Conservation (phyloP, 2,329 filamentous ascomycete genomes). For the Meredithiella fracta region DNA sequence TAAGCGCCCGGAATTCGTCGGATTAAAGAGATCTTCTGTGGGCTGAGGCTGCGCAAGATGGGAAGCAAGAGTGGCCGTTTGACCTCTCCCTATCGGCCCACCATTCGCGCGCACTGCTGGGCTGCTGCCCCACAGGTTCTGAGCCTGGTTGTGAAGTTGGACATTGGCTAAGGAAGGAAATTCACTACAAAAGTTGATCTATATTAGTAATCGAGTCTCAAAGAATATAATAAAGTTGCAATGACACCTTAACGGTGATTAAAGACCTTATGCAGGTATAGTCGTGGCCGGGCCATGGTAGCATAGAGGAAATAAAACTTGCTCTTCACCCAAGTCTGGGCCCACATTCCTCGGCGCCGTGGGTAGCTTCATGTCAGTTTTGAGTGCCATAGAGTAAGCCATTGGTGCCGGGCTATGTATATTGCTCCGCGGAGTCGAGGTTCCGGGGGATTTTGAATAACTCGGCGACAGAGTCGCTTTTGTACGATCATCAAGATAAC, state of each 20-base stretch:
- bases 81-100: slow-evolving; percentile 34
- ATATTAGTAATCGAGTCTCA: not conserved
- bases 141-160: slow-evolving; percentile 32
- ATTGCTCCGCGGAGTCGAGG: not conserved
- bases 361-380: not conserved
- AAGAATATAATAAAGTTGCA: too few relatives aligned
- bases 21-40: slow-evolving; percentile 34
- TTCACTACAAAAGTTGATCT: slow-evolving; percentile 30
- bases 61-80: slow-evolving; percentile 32
- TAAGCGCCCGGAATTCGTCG: slow-evolving; percentile 20
- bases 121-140: slow-evolving; percentile 38
- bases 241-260: too few relatives aligned
- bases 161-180: slow-evolving; percentile 49
- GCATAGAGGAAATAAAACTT: not conserved
- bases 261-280: not conserved
- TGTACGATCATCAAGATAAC: not conserved
- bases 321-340: slow-evolving; percentile 3
- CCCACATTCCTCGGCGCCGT: not conserved
- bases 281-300: not conserved
- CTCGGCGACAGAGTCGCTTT: not conserved
- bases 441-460: not conserved
- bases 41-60: slow-evolving; percentile 31
- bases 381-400: slow-evolving; percentile 1
- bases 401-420: not conserved
- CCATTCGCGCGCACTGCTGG: slow-evolving; percentile 30